These are phyloP conservation scores for Cladobotryum protrusum DNA, from an alignment of 2,329 filamentous ascomycete species.

Conservation along the genomic window DNA sequence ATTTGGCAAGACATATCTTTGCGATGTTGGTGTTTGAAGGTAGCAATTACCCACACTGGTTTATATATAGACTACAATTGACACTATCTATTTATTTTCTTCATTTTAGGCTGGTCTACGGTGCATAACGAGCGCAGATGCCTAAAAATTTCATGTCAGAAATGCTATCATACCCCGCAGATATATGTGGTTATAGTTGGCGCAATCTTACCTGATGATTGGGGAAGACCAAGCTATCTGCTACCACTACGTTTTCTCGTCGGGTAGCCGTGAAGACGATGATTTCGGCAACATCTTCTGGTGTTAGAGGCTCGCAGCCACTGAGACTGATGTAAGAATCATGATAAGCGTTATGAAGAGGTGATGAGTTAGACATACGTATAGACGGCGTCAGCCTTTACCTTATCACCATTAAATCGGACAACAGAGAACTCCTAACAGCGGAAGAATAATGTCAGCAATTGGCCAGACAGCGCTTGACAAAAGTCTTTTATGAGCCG, in stretches of 20 bases:
- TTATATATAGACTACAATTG: background rate
- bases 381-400: constrained; percentile 86
- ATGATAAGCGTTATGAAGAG: background rate
- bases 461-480: background rate
- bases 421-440: constrained; percentile 77
- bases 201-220: constrained; percentile 66
- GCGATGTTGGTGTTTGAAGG: too few species aligned
- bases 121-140: constrained; percentile 28
- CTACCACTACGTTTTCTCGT: constrained; percentile 84
- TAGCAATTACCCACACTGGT: background rate
- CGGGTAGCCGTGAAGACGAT: constrained; percentile 80
- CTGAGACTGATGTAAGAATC: constrained; percentile 29
- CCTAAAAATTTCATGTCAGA: constrained; percentile 15
- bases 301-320: constrained; percentile 74
- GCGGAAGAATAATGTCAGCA: background rate
- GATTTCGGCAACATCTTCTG: constrained; percentile 85
- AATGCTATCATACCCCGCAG: too few species aligned
- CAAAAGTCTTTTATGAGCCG: background rate
- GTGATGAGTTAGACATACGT: constrained; percentile 46
- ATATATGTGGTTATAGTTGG: background rate
- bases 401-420: constrained; percentile 80
- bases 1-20: background rate
- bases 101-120: constrained; percentile 16
- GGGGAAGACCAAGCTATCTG: constrained; percentile 80
- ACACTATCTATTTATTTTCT: background rate